Evolutionary conservation across 768 basidiomycete genomes (phyloP).

Genomic region (Phanerochaete sordida): DNA sequence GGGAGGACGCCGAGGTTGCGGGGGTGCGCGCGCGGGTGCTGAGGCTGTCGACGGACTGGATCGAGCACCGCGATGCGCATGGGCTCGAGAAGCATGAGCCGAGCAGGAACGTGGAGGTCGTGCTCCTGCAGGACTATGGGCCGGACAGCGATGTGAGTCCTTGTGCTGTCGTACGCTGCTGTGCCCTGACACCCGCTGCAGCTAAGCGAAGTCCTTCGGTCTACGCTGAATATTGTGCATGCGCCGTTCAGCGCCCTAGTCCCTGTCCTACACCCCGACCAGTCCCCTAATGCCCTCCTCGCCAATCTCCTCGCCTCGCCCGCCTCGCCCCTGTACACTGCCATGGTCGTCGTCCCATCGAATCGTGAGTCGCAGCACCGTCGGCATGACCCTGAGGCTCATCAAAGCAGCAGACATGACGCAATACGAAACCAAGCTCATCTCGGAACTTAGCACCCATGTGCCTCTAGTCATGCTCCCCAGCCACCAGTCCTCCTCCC

Average conservation of each 20-base stretch:
- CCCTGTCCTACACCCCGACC: conserved; percentile 50
- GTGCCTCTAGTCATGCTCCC: conserved; percentile 13
- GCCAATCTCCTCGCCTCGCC: conserved; percentile 56
- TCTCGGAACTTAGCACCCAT: conserved; percentile 1
- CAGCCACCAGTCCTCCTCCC: not conserved
- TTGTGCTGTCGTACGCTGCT: not conserved
- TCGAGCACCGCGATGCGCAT: conserved; percentile 61
- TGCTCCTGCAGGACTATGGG: conserved; percentile 46
- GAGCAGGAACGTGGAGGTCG: conserved; percentile 59
- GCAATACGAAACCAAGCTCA: conserved; percentile 32
- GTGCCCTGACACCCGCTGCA: not conserved
- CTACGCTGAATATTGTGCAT: conserved; percentile 45
- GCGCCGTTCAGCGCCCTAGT: conserved; percentile 51
- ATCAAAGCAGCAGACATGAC: not conserved
- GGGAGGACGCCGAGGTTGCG: conserved; percentile 44
- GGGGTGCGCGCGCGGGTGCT: conserved; percentile 26
- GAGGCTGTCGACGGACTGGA: conserved; percentile 68
- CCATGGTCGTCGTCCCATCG: conserved; percentile 50
- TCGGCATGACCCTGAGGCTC: not conserved
- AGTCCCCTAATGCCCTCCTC: conserved; percentile 47
- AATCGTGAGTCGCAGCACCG: conserved; percentile 34
- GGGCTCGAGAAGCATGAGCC: conserved; percentile 67
- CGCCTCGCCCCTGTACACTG: conserved; percentile 56
- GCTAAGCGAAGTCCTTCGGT: conserved; percentile 16
- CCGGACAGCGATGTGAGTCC: conserved; percentile 43